These are phyloP conservation scores for Aurifilum marmelostoma DNA, from an alignment of 2,329 filamentous ascomycete species.

Conservation along the genomic window DNA sequence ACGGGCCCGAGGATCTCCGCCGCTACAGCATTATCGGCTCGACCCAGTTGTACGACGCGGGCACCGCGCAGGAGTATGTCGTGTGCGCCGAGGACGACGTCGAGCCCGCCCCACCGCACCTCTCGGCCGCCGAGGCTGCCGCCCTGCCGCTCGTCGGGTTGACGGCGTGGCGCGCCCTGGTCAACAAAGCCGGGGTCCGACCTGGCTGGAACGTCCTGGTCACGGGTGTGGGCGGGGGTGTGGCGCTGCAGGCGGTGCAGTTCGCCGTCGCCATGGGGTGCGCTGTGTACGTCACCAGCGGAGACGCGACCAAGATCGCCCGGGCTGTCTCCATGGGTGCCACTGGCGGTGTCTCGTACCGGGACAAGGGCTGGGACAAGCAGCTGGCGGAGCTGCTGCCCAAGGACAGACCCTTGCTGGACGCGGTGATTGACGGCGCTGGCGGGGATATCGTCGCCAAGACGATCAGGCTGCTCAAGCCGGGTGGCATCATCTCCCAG, in stretches of 20 bases:
- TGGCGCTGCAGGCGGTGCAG: conserved; percentile 79
- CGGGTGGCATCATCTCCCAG: conserved; percentile 79
- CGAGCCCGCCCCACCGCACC: conserved; percentile 73
- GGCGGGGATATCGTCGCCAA: conserved; percentile 82
- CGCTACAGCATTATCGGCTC: conserved; percentile 71
- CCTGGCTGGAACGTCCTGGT: conserved; percentile 76
- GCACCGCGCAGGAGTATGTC: conserved; percentile 76
- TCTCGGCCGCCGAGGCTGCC: conserved; percentile 75
- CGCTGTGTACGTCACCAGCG: conserved; percentile 81
- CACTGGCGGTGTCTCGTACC: conserved; percentile 81
- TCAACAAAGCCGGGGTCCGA: conserved; percentile 69
- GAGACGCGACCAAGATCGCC: conserved; percentile 74
- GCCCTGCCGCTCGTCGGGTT: conserved; percentile 83
- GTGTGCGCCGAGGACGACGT: conserved; percentile 72
- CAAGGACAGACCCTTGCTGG: conserved; percentile 67
- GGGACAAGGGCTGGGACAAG: conserved; percentile 79
- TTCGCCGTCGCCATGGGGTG: conserved; percentile 77
- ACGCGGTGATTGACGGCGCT: conserved; percentile 88
- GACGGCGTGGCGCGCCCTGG: conserved; percentile 84
- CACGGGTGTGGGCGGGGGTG: conserved; percentile 91
- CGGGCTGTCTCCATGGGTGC: conserved; percentile 75
- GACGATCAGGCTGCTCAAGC: conserved; percentile 70
- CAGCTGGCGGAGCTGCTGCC: conserved; percentile 67
- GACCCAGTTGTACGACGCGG: conserved; percentile 65
- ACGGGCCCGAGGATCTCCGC: conserved; percentile 69